A percentile compares a stretch with the other conserved stretches of the same genome.
Conservation (phyloP, 2,329 filamentous ascomycete genomes). For the Pseudodiploospora longispora region DNA sequence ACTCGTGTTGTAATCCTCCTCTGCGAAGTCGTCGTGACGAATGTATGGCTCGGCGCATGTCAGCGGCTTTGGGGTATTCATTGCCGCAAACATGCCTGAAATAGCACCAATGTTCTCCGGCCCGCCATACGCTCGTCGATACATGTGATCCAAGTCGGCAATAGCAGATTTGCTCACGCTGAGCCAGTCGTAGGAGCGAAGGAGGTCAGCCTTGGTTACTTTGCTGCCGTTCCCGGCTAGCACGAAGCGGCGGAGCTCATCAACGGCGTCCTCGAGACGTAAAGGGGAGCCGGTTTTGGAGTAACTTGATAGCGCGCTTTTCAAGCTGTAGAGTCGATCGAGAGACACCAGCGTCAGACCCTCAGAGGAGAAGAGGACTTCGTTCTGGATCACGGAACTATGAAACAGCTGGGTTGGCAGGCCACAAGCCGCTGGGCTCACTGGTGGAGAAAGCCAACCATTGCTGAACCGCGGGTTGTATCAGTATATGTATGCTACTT, state of each 20-base stretch:
- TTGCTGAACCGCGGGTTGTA: constrained; percentile 17
- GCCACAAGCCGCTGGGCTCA: constrained; percentile 34
- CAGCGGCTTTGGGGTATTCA: neutral
- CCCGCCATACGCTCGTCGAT: constrained; percentile 48
- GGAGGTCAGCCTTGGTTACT: constrained; percentile 43
- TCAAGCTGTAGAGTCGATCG: constrained; percentile 58
- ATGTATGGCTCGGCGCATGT: constrained; percentile 5
- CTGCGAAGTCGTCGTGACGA: constrained; percentile 13
- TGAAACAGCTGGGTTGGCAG: constrained; percentile 45
- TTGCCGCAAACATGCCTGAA: constrained; percentile 22
- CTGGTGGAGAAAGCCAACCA: constrained; percentile 36
- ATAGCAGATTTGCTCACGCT: constrained; percentile 42
- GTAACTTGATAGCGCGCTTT: constrained; percentile 51
- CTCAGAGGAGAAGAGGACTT: constrained; percentile 51
- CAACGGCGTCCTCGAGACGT: constrained; percentile 52
- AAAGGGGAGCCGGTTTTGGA: constrained; percentile 34
- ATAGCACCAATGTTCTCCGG: constrained; percentile 37
- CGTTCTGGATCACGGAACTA: constrained; percentile 51
- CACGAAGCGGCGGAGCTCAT: constrained; percentile 53
- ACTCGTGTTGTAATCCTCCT: constrained; percentile 13
- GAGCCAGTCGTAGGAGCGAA: constrained; percentile 51
- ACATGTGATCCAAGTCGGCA: constrained; percentile 47
- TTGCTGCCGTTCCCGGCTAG: constrained; percentile 42
- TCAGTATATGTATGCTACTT: constrained; percentile 7
- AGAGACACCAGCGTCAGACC: constrained; percentile 52